These are phyloP conservation scores for Venturia asperata DNA, from an alignment of 2,329 filamentous ascomycete genomes.

Conservation along the genomic window DNA sequence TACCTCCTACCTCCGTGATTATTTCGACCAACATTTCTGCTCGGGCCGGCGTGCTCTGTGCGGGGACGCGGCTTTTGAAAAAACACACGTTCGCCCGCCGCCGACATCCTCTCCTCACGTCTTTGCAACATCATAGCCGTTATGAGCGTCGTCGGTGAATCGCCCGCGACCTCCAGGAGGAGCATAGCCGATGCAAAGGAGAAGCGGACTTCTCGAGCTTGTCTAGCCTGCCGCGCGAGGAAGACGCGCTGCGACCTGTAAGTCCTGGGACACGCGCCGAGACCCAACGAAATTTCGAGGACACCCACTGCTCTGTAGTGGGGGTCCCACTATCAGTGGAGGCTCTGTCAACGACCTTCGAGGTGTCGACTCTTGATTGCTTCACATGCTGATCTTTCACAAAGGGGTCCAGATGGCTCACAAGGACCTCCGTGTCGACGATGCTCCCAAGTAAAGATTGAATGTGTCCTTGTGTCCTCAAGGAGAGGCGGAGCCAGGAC, in stretches of 20 bases:
- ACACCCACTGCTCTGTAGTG: not conserved
- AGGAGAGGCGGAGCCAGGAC: not conserved
- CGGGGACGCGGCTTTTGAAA: not conserved
- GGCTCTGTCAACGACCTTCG: not conserved
- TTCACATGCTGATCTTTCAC: not conserved
- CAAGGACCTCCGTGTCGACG: conserved; percentile 2
- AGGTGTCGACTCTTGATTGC: not conserved
- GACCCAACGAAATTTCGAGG: not conserved
- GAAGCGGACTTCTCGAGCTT: conserved; percentile 3
- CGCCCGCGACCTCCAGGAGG: not conserved
- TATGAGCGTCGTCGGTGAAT: not conserved
- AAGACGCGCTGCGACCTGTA: conserved; percentile 6
- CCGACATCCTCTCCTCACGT: not conserved
- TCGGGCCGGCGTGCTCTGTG: not conserved
- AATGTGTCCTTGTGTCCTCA: not conserved
- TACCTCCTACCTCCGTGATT: too few relatives aligned
- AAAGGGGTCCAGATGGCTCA: not conserved
- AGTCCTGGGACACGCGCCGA: not conserved
- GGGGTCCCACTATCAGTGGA: not conserved
- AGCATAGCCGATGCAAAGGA: not conserved
- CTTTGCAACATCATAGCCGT: not conserved
- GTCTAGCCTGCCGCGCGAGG: not conserved
- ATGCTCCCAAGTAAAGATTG: conserved; percentile 1
- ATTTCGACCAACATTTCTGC: not conserved
- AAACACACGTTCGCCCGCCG: not conserved